phyloP scores from a whole-genome alignment of 495 filamentous ascomycete species.

The Hypoxylon lienhwacheense region DNA sequence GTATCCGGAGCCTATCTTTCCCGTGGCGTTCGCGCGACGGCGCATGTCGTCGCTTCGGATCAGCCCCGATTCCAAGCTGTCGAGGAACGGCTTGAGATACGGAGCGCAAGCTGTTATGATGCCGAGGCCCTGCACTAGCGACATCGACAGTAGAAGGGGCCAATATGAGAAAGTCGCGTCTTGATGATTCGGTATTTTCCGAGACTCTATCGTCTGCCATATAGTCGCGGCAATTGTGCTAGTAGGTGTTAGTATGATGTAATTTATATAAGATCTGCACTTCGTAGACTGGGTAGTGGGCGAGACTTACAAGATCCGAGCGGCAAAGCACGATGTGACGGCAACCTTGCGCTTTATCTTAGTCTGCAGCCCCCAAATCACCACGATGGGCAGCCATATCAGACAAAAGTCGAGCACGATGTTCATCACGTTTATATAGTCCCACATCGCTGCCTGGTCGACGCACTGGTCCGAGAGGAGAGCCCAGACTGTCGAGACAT shows the following conservation, averaged over 20 bases:
- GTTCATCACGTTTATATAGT: not conserved
- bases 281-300: not conserved
- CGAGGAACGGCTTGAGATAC: slow-evolving; percentile 52
- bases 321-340: slow-evolving; percentile 1
- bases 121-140: slow-evolving; percentile 29
- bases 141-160: not conserved
- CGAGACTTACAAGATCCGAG: slow-evolving; percentile 4
- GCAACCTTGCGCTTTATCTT: not conserved
- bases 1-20: slow-evolving; percentile 1
- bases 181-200: not conserved
- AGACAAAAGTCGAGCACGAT: slow-evolving; percentile 1
- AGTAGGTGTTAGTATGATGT: not conserved
- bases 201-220: slow-evolving; percentile 1
- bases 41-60: slow-evolving; percentile 45
- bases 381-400: slow-evolving; percentile 1
- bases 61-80: slow-evolving; percentile 49
- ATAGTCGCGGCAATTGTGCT: slow-evolving; percentile 1
- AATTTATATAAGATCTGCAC: too few relatives aligned
- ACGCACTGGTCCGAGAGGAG: not conserved
- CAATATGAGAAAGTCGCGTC: slow-evolving; percentile 2
- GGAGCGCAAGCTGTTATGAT: slow-evolving; percentile 49
- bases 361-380: not conserved
- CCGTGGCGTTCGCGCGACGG: slow-evolving; percentile 22
- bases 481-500: not conserved
- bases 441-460: slow-evolving; percentile 1